Base-by-base conservation (phyloP, 768 basidiomycete species). In the Amanita molliuscula region DNA sequence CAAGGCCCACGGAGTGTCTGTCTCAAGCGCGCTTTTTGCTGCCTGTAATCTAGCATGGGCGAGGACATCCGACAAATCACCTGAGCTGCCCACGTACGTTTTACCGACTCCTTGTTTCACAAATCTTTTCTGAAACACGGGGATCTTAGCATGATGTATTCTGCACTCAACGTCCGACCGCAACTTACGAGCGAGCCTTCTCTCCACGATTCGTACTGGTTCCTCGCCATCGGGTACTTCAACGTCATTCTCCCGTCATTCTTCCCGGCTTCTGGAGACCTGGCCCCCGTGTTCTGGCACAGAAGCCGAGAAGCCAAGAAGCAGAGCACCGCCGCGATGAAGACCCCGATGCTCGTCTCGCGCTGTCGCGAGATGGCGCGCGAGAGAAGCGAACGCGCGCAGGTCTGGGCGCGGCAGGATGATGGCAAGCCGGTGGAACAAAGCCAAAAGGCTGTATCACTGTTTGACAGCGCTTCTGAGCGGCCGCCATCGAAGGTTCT, bases 221-320 rank as follows among this genome's bases (percentile, higher is more conserved):
- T 82, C 68, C 72, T 89, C 29, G 78, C 83, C n/a, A 78, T 88
- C 50, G 81, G 83, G 3, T 88, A 85, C 66, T 87, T 84, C 72
- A 90, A 89, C 64, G 73, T 93, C 56, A 67, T 89, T 49, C 78
- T 93, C 6, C 88, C 89, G 0, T 69, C 74, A 16, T 87, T 90
- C 66, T 58, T 86, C 21, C 81, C 84, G n/a, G 49, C 57, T 11
- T 67, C 67, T 21, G 56, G 58, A 7, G 65, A 74, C 31, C 55
- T 73, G 23, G 58, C 66, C 2, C 52, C 68, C 25, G 74, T 70
- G 0, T 85, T 91, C 63, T 91, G 88, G 88, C 79, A 79, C 53
- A 78, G 88, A 48, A 84, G 87, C 11, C 76, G 73, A 15, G 64
- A 66, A 31, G 84, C 84, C 11, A 87, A 86, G 59, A 64, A 62